A percentile compares a stretch with the other conserved stretches of the same genome.
Conservation (phyloP, 495 filamentous ascomycete species). For the Trichoderma asperelloides region DNA sequence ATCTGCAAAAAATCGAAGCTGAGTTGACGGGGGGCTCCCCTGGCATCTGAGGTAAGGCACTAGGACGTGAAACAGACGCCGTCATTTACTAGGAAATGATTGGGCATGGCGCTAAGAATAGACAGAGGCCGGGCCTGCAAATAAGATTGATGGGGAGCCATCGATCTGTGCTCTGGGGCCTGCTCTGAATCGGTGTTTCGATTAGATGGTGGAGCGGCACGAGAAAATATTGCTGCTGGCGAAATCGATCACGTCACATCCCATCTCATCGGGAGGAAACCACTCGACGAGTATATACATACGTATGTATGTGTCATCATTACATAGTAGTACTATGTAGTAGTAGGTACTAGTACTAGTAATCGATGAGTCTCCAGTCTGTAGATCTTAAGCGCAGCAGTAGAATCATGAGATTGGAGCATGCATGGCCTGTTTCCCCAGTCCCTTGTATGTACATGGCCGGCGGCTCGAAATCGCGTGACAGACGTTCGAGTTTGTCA, state of each 20-base stretch:
- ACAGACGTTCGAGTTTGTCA: not conserved
- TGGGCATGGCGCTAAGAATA: not conserved
- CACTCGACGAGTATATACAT: too few species aligned
- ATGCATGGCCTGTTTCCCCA: not conserved
- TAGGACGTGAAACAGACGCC: conserved; percentile 2
- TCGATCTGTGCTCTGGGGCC: not conserved
- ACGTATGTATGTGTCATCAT: too few species aligned
- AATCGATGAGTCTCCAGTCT: too few species aligned
- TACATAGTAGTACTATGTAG: not conserved
- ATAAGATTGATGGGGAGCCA: not conserved
- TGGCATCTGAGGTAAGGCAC: not conserved
- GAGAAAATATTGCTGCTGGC: not conserved
- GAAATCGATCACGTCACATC: too few species aligned
- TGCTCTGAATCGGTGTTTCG: not conserved
- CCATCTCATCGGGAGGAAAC: too few species aligned
- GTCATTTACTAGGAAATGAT: not conserved
- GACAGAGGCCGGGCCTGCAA: not conserved
- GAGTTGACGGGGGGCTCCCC: not conserved
- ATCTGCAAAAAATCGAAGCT: not conserved
- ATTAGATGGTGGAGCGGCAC: not conserved
- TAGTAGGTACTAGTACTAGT: not conserved
- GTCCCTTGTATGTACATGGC: too few species aligned
- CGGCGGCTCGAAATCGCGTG: too few species aligned
- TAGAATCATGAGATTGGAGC: too few species aligned
- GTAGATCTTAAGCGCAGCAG: too few species aligned